These are phyloP conservation scores for Chaetomium sp. DNA, from an alignment of 2,329 filamentous ascomycete species.

Conservation along the genomic window DNA sequence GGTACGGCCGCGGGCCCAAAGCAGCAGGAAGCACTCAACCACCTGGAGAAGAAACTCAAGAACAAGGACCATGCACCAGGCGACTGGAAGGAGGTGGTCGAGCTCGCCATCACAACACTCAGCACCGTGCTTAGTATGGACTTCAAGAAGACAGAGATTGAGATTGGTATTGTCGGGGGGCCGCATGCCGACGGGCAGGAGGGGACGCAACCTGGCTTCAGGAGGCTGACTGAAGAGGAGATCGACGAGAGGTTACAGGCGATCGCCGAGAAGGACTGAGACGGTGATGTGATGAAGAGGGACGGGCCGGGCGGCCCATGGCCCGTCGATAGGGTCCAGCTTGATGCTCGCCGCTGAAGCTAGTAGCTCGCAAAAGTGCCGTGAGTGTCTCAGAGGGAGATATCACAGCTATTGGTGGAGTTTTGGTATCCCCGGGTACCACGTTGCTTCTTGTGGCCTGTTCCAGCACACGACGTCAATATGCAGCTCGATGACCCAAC, in stretches of 20 bases:
- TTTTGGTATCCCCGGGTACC: conserved; percentile 16
- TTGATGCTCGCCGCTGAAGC: conserved; percentile 1
- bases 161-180: conserved; percentile 94
- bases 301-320: background rate
- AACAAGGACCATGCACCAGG: conserved; percentile 95
- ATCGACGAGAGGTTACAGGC: conserved; percentile 97
- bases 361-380: conserved; percentile 6
- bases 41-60: conserved; percentile 99
- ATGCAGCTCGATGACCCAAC: conserved; percentile 15
- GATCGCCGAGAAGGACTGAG: conserved; percentile 93
- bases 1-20: conserved; percentile 95
- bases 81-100: conserved; percentile 94
- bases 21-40: conserved; percentile 97
- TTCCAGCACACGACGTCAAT: conserved; percentile 23
- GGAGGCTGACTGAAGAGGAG: conserved; percentile 90
- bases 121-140: conserved; percentile 97
- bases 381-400: background rate
- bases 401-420: conserved; percentile 12
- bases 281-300: conserved; percentile 8
- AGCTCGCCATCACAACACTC: conserved; percentile 89
- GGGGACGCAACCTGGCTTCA: conserved; percentile 72
- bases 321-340: background rate
- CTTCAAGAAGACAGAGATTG: conserved; percentile 98
- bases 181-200: conserved; percentile 76
- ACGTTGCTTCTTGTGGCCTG: conserved; percentile 17